These are phyloP conservation scores for Colletotrichum spinosum DNA, from an alignment of 2,329 filamentous ascomycete genomes.

Conservation along the genomic window DNA sequence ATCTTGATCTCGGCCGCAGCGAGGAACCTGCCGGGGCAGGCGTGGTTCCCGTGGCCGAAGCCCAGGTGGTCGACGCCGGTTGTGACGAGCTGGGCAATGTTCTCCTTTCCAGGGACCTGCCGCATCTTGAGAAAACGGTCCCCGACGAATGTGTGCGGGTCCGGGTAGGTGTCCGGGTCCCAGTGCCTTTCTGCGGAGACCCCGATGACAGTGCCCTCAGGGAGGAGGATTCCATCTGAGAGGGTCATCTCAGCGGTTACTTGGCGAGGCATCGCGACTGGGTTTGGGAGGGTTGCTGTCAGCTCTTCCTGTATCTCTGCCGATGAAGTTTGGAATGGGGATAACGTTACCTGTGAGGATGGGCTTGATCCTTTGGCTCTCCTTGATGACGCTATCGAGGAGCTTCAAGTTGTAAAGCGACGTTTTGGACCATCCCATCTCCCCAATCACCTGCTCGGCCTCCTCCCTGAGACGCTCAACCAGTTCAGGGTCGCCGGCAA, in stretches of 20 bases:
- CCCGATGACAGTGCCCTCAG: neutral
- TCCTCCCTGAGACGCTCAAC: conserved; percentile 56
- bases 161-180: neutral
- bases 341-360: neutral
- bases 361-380: conserved; percentile 44
- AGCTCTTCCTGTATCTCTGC: neutral
- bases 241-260: neutral
- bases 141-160: neutral
- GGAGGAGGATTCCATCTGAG: neutral
- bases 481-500: conserved; percentile 52
- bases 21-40: too few relatives aligned
- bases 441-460: conserved; percentile 47
- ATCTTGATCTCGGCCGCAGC: too few relatives aligned
- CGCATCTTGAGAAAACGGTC: conserved; percentile 5
- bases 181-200: neutral
- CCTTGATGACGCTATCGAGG: conserved; percentile 55
- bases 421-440: conserved; percentile 50
- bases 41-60: conserved; percentile 50
- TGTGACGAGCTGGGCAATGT: conserved; percentile 53
- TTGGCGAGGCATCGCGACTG: neutral
- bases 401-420: conserved; percentile 52
- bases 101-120: neutral
- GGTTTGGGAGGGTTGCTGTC: too few relatives aligned
- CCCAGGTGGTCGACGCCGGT: conserved; percentile 49
- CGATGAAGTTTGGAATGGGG: neutral